A percentile compares a stretch with the other conserved stretches of the same genome.
Evolutionary conservation across 441 rosid genomes (phyloP).

Genomic region (Croton setiger): DNA sequence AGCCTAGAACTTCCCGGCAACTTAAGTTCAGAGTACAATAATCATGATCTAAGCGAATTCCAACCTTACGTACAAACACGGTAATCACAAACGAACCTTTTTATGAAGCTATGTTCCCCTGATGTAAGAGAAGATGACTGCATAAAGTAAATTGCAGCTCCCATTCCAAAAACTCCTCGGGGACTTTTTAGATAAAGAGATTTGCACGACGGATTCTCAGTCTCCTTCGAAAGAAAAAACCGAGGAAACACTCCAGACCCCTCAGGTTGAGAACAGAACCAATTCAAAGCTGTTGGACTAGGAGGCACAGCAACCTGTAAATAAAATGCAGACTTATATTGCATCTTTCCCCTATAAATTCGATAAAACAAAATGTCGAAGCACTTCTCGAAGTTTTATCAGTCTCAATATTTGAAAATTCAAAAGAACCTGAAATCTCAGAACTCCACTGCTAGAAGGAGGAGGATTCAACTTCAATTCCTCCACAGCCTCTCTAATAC

Average conservation of each 20-base stretch:
- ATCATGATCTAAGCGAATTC: background rate
- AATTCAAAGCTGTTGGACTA: conserved; percentile 71
- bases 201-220: conserved; percentile 41
- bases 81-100: conserved; percentile 40
- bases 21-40: background rate
- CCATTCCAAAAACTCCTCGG: conserved; percentile 77
- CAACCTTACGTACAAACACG: background rate
- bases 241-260: conserved; percentile 57
- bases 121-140: conserved; percentile 31
- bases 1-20: background rate
- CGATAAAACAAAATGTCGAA: background rate
- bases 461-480: conserved; percentile 67
- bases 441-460: conserved; percentile 45
- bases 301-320: conserved; percentile 88
- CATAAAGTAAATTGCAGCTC: conserved; percentile 69
- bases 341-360: background rate
- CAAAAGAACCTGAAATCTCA: conserved; percentile 59
- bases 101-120: conserved; percentile 28
- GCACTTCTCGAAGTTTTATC: background rate
- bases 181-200: conserved; percentile 51
- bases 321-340: background rate
- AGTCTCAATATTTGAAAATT: background rate
- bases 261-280: conserved; percentile 77
- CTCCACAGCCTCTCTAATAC: conserved; percentile 54
- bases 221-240: conserved; percentile 77